Evolutionary conservation across 805 yeast species (phyloP), one percentile per base, ranked within the genome.

Genomic region (Dipodascopsis uninucleata): DNA sequence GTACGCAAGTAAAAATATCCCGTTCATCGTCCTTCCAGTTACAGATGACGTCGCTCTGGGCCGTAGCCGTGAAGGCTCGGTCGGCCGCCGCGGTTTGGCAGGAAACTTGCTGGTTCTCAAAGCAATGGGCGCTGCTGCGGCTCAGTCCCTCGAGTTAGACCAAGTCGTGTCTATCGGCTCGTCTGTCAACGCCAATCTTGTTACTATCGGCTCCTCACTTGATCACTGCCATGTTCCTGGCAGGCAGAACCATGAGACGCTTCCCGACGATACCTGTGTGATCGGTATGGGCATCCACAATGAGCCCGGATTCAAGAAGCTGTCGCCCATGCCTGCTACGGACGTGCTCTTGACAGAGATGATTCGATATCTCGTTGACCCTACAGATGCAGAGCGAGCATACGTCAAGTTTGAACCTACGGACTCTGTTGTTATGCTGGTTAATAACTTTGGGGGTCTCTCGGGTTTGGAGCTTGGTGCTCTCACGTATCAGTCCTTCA

Each of bases 261-360:
- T 86, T 49, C 72, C 67, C 21, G 72, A 64, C 2, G 70, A 79
- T 47, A 86, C 84, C 62, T 81, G 83, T 60, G 97, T 90, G 62
- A 72, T 89, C 47, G 97, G 97, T 22, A 82, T 89, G 81, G 97
- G 97, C 39, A 89, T 89, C 49, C 97, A 89, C 65, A 89, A 89
- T 58, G 97, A 89, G 63, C 93, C 96, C 0, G 97, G 97, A 49
- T 80, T 81, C 43, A 72, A 75, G 58, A 76, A 76, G 51, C 61
- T 77, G 29, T 66, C 71, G 16, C 82, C 84, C 12, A 76, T 89
- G 55, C 96, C 96, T 18, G 62, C 77, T 0, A 77, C 86, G 39
- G 80, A 77, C 16, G 75, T 75, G 0, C 66, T 89, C 31, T 68
- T 79, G 35, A 61, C 72, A 25, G 71, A 73, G 28, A 71, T 89